Percentiles rank a stretch among this genome's conserved stretches.
These are phyloP conservation scores for Stephania yunnanensis DNA, from an alignment of 164 flowering plant genomes.

Conservation along the genomic window DNA sequence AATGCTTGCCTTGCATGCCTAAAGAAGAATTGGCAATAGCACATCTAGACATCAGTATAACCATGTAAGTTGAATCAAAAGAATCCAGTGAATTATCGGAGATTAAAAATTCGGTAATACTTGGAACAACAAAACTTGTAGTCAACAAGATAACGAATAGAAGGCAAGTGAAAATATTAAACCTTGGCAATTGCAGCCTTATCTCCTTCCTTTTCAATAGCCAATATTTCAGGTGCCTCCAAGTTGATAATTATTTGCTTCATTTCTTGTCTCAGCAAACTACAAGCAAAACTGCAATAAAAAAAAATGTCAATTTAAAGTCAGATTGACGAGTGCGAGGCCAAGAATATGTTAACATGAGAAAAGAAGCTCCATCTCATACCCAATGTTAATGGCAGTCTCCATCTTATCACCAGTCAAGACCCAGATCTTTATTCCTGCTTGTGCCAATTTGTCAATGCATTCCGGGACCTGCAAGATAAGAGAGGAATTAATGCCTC, in stretches of 20 bases:
- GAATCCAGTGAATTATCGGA: not conserved
- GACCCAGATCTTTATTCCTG: constrained; percentile 96
- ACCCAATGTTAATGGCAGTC: constrained; percentile 99
- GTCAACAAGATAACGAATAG: not conserved
- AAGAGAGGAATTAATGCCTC: not conserved
- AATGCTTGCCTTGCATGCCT: constrained; percentile 76
- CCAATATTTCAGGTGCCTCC: constrained; percentile 56
- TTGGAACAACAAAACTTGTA: not conserved
- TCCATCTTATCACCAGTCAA: constrained; percentile 99
- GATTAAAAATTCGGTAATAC: not conserved
- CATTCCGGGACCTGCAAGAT: constrained; percentile 75
- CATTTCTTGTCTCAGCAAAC: constrained; percentile 96
- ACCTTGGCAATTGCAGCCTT: constrained; percentile 62
- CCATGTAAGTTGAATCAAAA: not conserved
- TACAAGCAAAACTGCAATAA: constrained; percentile 75
- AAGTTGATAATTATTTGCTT: constrained; percentile 68
- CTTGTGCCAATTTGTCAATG: constrained; percentile 94
- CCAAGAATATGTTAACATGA: not conserved
- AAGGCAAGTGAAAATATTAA: not conserved
- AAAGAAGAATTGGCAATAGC: constrained; percentile 16
- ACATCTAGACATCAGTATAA: constrained; percentile 8
- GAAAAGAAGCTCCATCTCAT: constrained; percentile 17
- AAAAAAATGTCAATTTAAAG: constrained; percentile 14
- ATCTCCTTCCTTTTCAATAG: constrained; percentile 62
- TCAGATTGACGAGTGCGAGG: constrained; percentile 17